Percentiles rank a stretch among this genome's conserved stretches.
Conservation (phyloP, 2,329 filamentous ascomycete genomes). For the Mycocentrospora acerina region DNA sequence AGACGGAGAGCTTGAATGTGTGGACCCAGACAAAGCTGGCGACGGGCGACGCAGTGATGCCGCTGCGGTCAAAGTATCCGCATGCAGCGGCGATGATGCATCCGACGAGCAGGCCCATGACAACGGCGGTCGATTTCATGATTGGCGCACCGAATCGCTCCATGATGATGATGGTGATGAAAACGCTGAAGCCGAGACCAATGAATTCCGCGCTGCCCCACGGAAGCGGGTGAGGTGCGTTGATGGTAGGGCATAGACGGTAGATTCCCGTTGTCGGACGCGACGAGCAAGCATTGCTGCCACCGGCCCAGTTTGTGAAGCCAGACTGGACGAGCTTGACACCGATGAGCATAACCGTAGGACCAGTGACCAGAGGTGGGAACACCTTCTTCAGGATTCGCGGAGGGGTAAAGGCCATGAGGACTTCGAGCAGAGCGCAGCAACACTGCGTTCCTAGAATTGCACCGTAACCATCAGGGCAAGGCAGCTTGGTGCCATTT, state of each 20-base stretch:
- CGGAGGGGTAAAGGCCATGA: constrained; percentile 73
- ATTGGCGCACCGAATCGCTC: constrained; percentile 81
- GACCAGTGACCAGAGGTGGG: constrained; percentile 73
- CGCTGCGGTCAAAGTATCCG: constrained; percentile 74
- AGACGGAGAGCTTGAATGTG: constrained; percentile 71
- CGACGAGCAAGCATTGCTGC: constrained; percentile 60
- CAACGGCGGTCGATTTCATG: constrained; percentile 78
- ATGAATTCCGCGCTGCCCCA: constrained; percentile 82
- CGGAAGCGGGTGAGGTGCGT: constrained; percentile 68
- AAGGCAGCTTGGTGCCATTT: constrained; percentile 68
- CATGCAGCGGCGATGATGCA: constrained; percentile 77
- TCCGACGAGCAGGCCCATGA: constrained; percentile 72
- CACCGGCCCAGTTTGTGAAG: constrained; percentile 78
- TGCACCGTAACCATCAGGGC: constrained; percentile 74
- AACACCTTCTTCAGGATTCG: constrained; percentile 70
- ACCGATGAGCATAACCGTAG: constrained; percentile 70
- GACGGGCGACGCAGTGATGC: constrained; percentile 70
- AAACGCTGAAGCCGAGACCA: constrained; percentile 77
- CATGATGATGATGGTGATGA: constrained; percentile 75
- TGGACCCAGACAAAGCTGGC: constrained; percentile 78
- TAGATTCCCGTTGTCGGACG: constrained; percentile 55
- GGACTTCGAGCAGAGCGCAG: constrained; percentile 63
- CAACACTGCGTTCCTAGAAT: constrained; percentile 65
- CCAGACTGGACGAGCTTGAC: constrained; percentile 70
- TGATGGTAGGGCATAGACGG: constrained; percentile 60